Conservation (phyloP, 1,139 yeast species). For the Candida tetrigidarum region DNA sequence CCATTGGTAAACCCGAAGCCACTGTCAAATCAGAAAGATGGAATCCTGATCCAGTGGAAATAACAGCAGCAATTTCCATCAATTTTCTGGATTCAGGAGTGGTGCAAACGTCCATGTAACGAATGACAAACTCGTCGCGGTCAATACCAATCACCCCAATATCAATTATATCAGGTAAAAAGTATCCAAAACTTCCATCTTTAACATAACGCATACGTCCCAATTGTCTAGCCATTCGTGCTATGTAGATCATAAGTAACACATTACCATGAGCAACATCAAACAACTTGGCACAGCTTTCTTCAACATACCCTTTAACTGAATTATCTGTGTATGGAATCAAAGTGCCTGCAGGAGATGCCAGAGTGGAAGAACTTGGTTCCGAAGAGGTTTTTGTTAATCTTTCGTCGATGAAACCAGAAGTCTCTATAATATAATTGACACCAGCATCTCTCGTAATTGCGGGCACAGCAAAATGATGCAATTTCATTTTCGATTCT, state of each 20-base stretch:
- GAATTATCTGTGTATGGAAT: not conserved
- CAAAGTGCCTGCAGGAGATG: not conserved
- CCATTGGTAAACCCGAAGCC: constrained; percentile 39
- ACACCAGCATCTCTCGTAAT: constrained; percentile 5
- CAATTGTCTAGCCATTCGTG: constrained; percentile 15
- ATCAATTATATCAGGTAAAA: constrained; percentile 9
- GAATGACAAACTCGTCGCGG: constrained; percentile 15
- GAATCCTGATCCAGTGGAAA: constrained; percentile 45
- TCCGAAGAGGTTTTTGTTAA: not conserved
- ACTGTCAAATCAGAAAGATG: constrained; percentile 46
- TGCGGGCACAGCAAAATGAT: constrained; percentile 10
- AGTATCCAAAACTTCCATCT: constrained; percentile 6
- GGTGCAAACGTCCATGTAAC: constrained; percentile 20
- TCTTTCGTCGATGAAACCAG: constrained; percentile 1
- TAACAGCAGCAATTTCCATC: constrained; percentile 49
- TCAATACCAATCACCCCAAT: constrained; percentile 3
- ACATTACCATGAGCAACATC: constrained; percentile 15
- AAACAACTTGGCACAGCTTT: constrained; percentile 8
- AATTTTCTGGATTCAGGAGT: constrained; percentile 24
- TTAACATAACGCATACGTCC: constrained; percentile 11
- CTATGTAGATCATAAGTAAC: constrained; percentile 10
- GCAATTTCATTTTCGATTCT: constrained; percentile 11
- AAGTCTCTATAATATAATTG: constrained; percentile 5
- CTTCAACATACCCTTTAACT: not conserved
- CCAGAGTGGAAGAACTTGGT: not conserved